A percentile compares a stretch with the other conserved stretches of the same genome.
phyloP scores from a whole-genome alignment of 2,329 filamentous ascomycete species.

The Microsporum ferrugineum region DNA sequence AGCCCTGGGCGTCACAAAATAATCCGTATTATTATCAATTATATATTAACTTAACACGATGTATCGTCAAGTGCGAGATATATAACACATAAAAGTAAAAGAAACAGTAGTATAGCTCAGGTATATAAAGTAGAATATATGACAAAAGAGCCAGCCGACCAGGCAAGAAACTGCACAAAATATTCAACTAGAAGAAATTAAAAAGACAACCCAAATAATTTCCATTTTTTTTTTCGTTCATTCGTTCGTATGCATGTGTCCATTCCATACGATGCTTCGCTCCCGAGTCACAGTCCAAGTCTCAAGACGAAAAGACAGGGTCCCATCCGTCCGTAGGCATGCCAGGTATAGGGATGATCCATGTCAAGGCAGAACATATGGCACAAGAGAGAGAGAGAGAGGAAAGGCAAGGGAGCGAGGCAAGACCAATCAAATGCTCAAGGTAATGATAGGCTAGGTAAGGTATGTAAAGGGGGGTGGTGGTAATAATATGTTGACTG shows the following conservation, averaged over 20 bases:
- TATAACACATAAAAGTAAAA: neutral
- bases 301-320: neutral
- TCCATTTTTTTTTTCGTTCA: neutral
- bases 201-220: neutral
- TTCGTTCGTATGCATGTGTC: neutral
- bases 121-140: neutral
- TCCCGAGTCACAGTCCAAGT: neutral
- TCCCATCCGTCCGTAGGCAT: neutral
- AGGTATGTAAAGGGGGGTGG: neutral
- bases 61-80: neutral
- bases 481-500: neutral
- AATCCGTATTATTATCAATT: no score
- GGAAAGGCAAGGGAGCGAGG: neutral
- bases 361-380: neutral
- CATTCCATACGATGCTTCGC: neutral
- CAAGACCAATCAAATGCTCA: neutral
- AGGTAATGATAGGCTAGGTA: neutral
- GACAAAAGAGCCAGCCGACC: neutral
- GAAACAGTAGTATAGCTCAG: neutral
- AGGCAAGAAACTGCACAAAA: neutral
- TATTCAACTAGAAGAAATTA: neutral
- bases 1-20: no score
- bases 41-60: neutral
- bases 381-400: neutral
- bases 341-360: neutral